Base-by-base conservation (phyloP, 768 basidiomycete species). In the Trametes gibbosa region DNA sequence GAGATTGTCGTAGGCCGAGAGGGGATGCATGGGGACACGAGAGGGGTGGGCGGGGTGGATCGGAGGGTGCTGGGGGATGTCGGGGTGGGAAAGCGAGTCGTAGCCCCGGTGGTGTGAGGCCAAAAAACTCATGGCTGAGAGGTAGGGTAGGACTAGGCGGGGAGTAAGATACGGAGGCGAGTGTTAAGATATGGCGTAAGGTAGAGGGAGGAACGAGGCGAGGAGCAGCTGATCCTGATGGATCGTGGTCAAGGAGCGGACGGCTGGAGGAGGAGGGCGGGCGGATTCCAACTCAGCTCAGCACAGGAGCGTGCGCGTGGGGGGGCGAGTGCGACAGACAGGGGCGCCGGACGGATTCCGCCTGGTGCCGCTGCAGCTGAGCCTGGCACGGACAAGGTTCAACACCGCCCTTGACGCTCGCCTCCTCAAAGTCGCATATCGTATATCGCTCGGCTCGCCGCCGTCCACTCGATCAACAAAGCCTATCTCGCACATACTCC, bases 1-100 rank as follows among this genome's bases (percentile, higher is more conserved):
- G 70, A 73, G 70, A 63, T 56, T 64, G 73, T 73, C 64, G 67
- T 73, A 72, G 67, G 74, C 69, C 49, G 73, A 53, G 61, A 66
- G 58, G 50, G 68, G 50, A 56, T 59, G 65, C 50, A 64, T 62
- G 55, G 70, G 55, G 27, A 65, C 47, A 34, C 68, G 61, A 23
- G 63, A 41, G 43, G 54, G 58, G 39, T 56, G 53, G 32, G 52
- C 29, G 5, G 62, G 35, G 52, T 65, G 61, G 35, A 61, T 24
- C 29, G 63, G 57, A 3, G 60, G 63, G 39, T 66, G 61, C 21
- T 65, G 68, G 49, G 66, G 21, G 57, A 68, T 57, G 55, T 70
- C 62, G 24, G 66, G 51, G 55, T 66, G 67, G 24, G 70, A 59
- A 60, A 69, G 63, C 34, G 68, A 62, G 61, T 71, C 68, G 67